Conservation (phyloP, 768 basidiomycete genomes). For the Tephrocybe sp. region DNA sequence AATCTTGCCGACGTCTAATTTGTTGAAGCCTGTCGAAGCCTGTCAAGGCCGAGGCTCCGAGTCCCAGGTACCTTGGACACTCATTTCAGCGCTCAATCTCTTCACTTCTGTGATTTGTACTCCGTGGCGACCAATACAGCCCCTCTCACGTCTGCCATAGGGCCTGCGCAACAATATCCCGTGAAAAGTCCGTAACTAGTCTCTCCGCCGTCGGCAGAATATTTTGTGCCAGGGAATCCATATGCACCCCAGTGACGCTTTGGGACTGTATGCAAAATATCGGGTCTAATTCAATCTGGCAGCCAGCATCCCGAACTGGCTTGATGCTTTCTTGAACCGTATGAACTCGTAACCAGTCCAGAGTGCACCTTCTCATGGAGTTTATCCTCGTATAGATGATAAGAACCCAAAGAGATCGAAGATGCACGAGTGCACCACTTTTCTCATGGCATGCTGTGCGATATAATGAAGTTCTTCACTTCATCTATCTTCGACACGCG, state of each 20-base stretch:
- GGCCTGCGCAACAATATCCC: neutral
- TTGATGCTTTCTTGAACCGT: too few species aligned
- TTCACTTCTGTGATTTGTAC: neutral
- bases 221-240: constrained; percentile 2
- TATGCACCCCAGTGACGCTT: neutral
- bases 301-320: too few species aligned
- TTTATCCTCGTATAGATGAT: too few species aligned
- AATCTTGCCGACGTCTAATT: constrained; percentile 4
- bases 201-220: neutral
- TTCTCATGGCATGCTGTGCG: neutral
- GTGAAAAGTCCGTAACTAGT: neutral
- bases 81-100: neutral
- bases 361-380: too few species aligned
- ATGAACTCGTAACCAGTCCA: too few species aligned
- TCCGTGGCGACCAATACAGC: neutral
- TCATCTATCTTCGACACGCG: neutral
- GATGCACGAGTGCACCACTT: too few species aligned
- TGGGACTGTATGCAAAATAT: neutral
- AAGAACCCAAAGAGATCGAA: too few species aligned
- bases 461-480: neutral
- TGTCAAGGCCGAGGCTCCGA: constrained; percentile 1
- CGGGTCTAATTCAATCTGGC: too few species aligned
- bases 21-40: neutral
- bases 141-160: constrained; percentile 8
- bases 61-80: neutral